Evolutionary conservation across 768 basidiomycete species (phyloP), one percentile per base, ranked within the genome.

Genomic region (Austroboletus eburneus): DNA sequence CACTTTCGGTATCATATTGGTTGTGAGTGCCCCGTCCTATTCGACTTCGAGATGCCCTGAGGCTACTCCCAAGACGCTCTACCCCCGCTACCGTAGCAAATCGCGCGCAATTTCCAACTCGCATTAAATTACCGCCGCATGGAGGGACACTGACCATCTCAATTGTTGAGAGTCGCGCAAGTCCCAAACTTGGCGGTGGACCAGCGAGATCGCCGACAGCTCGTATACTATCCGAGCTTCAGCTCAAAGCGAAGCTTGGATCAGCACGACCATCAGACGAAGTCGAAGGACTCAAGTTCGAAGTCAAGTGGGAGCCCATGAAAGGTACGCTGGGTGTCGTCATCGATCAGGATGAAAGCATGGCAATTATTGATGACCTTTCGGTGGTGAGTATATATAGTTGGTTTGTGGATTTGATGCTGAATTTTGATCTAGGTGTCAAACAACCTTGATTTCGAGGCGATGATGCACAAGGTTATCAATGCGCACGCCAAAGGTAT

Each of bases 1-100:
- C 73, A 1, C 69, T 96, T 52, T 76, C 72, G 6, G 75, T 84
- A 21, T 80, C 80, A n/a, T 97, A 97, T 61, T 97, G 94, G 94
- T 71, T 87, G 91, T 92, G 60, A 55, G 80, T 50, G 1, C 47
- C 67, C 63, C 4, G 18, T 25, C 13, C 29, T 48, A n/a, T 38
- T 34, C 40, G 39, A 13, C 37, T 8, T 23, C 18, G 8, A 3
- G 4, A 43, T 33, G 35, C 2, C 20, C 48, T 50, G 37, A 57
- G 22, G 30, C 22, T 21, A 40, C 44, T 38, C 9, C 46, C 30
- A 52, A 73, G 72, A 39, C 79, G 77, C 17, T 68, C 72, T 37
- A 62, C 69, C 39, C 54, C 67, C 12, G 58, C 69, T 34, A 36
- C 49, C 6, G 46, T 57, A 6, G 54, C 61, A 17, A 66, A 64